Evolutionary conservation across 495 filamentous ascomycete genomes (phyloP).

Genomic region (Cryomyces antarcticus): DNA sequence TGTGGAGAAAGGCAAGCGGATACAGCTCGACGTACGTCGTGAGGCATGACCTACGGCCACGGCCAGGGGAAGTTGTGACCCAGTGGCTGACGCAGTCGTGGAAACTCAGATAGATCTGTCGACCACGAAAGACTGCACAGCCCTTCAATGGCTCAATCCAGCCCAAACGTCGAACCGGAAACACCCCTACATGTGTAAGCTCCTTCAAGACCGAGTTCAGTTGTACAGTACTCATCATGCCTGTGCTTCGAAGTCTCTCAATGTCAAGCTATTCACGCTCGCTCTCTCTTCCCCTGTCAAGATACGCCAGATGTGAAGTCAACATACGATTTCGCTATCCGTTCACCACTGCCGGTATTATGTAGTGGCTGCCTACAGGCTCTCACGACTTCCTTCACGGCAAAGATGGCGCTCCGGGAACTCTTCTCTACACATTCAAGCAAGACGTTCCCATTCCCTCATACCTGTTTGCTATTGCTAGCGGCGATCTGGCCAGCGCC

Average conservation of each 20-base stretch:
- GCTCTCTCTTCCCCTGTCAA: slow-evolving; percentile 88
- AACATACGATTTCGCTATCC: slow-evolving; percentile 71
- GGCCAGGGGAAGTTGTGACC: too few species aligned
- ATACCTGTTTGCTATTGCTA: slow-evolving; percentile 82
- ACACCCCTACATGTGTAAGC: slow-evolving; percentile 75
- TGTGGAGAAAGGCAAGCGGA: slow-evolving; percentile 34
- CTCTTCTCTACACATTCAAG: slow-evolving; percentile 56
- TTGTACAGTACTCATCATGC: neutral
- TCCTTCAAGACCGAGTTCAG: neutral
- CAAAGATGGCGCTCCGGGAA: slow-evolving; percentile 26
- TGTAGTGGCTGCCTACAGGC: slow-evolving; percentile 57
- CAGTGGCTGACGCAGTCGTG: too few species aligned
- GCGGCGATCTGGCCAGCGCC: slow-evolving; percentile 67
- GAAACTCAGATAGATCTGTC: slow-evolving; percentile 28
- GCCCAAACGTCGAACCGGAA: slow-evolving; percentile 85
- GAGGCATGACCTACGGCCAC: too few species aligned
- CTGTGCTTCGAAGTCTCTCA: slow-evolving; percentile 42
- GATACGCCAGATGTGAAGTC: slow-evolving; percentile 92
- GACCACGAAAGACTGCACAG: slow-evolving; percentile 76
- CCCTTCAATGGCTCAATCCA: slow-evolving; percentile 80
- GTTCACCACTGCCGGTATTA: slow-evolving; percentile 68
- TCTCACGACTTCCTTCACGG: slow-evolving; percentile 24
- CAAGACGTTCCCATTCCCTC: slow-evolving; percentile 84
- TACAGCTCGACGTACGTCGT: slow-evolving; percentile 38
- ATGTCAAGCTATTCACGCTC: slow-evolving; percentile 88